Base-by-base conservation (phyloP, 2,329 filamentous ascomycete genomes). In the Pyrenophora graminea region DNA sequence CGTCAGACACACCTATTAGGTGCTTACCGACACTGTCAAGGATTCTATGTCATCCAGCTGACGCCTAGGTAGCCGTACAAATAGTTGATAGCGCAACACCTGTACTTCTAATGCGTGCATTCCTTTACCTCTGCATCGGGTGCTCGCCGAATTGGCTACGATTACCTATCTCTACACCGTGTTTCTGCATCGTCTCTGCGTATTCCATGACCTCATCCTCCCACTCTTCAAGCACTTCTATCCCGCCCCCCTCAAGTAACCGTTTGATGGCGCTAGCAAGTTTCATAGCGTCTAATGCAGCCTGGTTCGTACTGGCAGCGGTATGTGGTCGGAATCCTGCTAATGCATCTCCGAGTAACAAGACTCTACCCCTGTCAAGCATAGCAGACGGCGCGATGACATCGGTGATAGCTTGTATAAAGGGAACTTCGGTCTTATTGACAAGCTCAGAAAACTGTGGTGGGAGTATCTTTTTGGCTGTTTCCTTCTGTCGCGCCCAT, bases 341-440 rank as follows among this genome's bases (percentile, higher is more conserved):
- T 39, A 79, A 59, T 0, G 78, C 75, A 60, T 81, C 78, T 1
- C 78, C 78, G 0, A 79, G 74, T 2, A 80, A 53, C 5, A 80
- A 39, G 0, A 80, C 59, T 32, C 70, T 74, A 0, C 74, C 76
- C 15, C 69, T 69, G 2, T 68, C 66, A 23, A 76, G 74, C 18
- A 61, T 54, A 6, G 74, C 71, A 32, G 60, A 47, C 0, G 67
- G 61, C 19, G 69, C 66, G 3, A 76, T 59, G 0, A 73, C 69
- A 44, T 80, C 77, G 25, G 68, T 76, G 33, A 79, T 72, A 25
- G 74, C 75, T 17, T 76, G 76, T 6, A 80, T 65, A 49, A 79
- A 79, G 0, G 76, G 76, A 4, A 66, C 58, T n/a, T 64, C 31
- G 0, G 73, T 76, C 42, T 72, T 74, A 1, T 55, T 32, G 1